Conservation (phyloP, 192 early-diverging fungal species). For the Haplosporangium gracile region DNA sequence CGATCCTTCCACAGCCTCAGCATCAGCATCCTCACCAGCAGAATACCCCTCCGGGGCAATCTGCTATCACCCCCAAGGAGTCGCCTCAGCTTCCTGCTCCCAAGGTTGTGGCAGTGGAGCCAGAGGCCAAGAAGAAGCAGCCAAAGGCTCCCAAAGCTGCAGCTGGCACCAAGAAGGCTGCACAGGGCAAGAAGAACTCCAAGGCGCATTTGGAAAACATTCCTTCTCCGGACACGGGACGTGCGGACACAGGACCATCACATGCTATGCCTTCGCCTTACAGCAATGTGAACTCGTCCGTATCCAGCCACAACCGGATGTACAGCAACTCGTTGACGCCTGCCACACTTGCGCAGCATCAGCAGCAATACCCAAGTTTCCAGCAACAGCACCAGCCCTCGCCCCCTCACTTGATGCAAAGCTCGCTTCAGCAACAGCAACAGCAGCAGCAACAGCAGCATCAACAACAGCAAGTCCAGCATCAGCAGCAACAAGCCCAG, state of each 20-base stretch:
- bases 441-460: slow-evolving; percentile 39
- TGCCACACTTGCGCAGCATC: slow-evolving; percentile 40
- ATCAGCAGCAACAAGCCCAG: slow-evolving; percentile 8
- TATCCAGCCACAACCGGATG: slow-evolving; percentile 35
- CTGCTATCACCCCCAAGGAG: slow-evolving; percentile 50
- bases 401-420: slow-evolving; percentile 34
- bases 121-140: slow-evolving; percentile 51
- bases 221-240: slow-evolving; percentile 32
- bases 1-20: slow-evolving; percentile 43
- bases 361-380: slow-evolving; percentile 54
- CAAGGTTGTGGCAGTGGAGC: slow-evolving; percentile 30
- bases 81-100: slow-evolving; percentile 47
- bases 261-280: slow-evolving; percentile 44
- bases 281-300: slow-evolving; percentile 30
- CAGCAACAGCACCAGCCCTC: slow-evolving; percentile 50
- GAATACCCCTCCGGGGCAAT: slow-evolving; percentile 40
- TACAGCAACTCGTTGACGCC: slow-evolving; percentile 45
- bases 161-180: slow-evolving; percentile 29
- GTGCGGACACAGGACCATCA: slow-evolving; percentile 18
- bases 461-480: slow-evolving; percentile 25
- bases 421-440: slow-evolving; percentile 35
- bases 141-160: slow-evolving; percentile 39
- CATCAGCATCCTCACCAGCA: slow-evolving; percentile 54
- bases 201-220: slow-evolving; percentile 33
- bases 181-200: slow-evolving; percentile 38